These are phyloP conservation scores for Pisolithus tinctorius DNA, from an alignment of 768 basidiomycete genomes.

Conservation along the genomic window DNA sequence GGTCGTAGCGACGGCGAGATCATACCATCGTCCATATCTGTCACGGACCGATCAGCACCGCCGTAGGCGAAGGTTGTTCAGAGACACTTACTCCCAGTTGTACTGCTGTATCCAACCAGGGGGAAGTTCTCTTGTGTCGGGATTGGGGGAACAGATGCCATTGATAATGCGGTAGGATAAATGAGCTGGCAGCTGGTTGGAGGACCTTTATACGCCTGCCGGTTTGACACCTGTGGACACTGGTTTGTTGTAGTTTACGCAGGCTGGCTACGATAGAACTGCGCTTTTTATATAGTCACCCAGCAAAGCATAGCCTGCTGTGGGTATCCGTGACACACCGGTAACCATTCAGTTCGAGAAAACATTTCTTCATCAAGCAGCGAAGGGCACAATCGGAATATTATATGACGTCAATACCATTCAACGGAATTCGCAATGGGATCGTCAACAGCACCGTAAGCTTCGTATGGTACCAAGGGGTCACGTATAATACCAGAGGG, in stretches of 20 bases:
- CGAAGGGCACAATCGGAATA: background rate
- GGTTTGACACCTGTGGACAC: constrained; percentile 22
- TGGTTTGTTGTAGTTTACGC: constrained; percentile 28
- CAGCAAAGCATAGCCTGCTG: too few species aligned
- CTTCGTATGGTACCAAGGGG: constrained; percentile 19
- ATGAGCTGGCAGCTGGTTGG: background rate
- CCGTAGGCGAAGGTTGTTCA: background rate
- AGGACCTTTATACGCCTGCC: constrained; percentile 16
- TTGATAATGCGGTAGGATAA: constrained; percentile 14
- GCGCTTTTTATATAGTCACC: constrained; percentile 1
- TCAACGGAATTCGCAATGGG: constrained; percentile 1
- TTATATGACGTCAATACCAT: background rate
- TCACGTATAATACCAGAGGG: constrained; percentile 4
- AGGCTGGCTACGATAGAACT: constrained; percentile 3
- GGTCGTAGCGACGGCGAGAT: background rate
- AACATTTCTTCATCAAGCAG: too few species aligned
- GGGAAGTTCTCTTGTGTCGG: constrained; percentile 58
- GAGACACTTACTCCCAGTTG: constrained; percentile 51
- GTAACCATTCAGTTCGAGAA: too few species aligned
- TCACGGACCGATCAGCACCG: constrained; percentile 6
- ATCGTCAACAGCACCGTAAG: constrained; percentile 22
- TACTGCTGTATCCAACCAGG: constrained; percentile 64
- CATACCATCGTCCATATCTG: constrained; percentile 65
- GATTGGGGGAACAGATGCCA: constrained; percentile 42
- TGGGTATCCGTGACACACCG: too few species aligned